Base-by-base conservation (phyloP, 352 stramenopile species). In the Phytophthora pseudosyringae region DNA sequence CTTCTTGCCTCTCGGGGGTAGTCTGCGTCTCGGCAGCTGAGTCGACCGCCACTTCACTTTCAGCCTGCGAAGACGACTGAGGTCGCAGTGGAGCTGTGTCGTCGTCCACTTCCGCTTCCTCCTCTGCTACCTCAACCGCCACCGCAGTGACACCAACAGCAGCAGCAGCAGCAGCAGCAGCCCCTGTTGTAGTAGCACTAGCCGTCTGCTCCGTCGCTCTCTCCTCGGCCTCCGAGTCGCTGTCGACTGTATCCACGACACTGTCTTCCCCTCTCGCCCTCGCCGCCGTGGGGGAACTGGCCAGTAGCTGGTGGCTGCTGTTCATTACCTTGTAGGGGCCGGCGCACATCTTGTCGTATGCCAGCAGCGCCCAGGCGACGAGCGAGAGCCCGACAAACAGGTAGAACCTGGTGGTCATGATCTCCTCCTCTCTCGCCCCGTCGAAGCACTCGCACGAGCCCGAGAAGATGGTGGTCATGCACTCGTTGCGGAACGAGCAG, bases 311-410 rank as follows among this genome's bases (percentile, higher is more conserved):
- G 44, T 85, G 83, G 54, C 78, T 90, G 62, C 83, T 92, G 71
- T 93, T 91, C 67, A 84, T 86, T 59, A 93, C 75, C 67, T 93
- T 93, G 71, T 91, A 91, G 5, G 81, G 81, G 0, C 80, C 79
- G 1, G 69, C 67, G 31, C 83, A 93, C 83, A 90, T 93, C 59
- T 86, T 87, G 59, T 93, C 83, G 61, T 89, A 90, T 44, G 86
- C 67, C 28, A 93, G 59, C 18, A 88, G 51, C 8, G 63, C 69
- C 81, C 83, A 91, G 4, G 81, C 76, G 36, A 91, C 59, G 36
- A 76, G 35, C 8, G 81, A 89, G 21, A 93, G 76, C 16, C 81
- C 73, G 15, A 86, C 74, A 55, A 93, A 91, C 6, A 93, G 69
- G 35, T 88, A 90, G 64, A 93, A 91, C 5, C 81, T 73, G 18